These are phyloP conservation scores for Hericium alpestre DNA, from an alignment of 768 basidiomycete genomes.

Conservation along the genomic window DNA sequence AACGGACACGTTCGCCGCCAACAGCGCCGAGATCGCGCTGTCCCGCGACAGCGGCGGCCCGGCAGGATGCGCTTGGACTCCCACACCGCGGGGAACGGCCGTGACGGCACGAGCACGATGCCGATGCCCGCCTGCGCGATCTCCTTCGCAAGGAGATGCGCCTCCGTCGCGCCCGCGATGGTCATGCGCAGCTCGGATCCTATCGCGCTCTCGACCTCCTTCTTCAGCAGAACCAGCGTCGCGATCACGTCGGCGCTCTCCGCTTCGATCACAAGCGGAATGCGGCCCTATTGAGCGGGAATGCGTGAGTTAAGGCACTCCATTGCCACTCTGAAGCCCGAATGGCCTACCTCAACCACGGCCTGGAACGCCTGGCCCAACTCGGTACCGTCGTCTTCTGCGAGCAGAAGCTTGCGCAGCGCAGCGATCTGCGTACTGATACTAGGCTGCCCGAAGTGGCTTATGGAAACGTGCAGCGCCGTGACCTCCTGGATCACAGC, in stretches of 20 bases:
- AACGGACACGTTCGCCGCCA: slow-evolving; percentile 61
- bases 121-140: slow-evolving; percentile 60
- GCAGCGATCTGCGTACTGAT: slow-evolving; percentile 60
- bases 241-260: slow-evolving; percentile 65
- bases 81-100: slow-evolving; percentile 69
- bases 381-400: slow-evolving; percentile 25
- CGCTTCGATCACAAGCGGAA: slow-evolving; percentile 52
- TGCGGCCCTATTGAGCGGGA: slow-evolving; percentile 29
- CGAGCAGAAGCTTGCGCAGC: slow-evolving; percentile 38
- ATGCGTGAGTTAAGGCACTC: no score
- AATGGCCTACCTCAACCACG: slow-evolving; percentile 31
- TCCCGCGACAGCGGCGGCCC: slow-evolving; percentile 58
- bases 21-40: slow-evolving; percentile 49
- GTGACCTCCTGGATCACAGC: slow-evolving; percentile 58
- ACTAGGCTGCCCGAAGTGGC: slow-evolving; percentile 34
- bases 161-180: slow-evolving; percentile 51
- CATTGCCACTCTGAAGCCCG: neutral
- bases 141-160: slow-evolving; percentile 62
- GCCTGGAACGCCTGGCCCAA: slow-evolving; percentile 31
- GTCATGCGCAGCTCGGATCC: slow-evolving; percentile 36
- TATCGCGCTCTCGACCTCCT: slow-evolving; percentile 39
- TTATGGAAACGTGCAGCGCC: slow-evolving; percentile 57
- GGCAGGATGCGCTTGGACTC: slow-evolving; percentile 54
- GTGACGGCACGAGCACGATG: slow-evolving; percentile 54
- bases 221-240: slow-evolving; percentile 51